Evolutionary conservation across 2,329 filamentous ascomycete species (phyloP).

Genomic region (Colletotrichum higginsianum): DNA sequence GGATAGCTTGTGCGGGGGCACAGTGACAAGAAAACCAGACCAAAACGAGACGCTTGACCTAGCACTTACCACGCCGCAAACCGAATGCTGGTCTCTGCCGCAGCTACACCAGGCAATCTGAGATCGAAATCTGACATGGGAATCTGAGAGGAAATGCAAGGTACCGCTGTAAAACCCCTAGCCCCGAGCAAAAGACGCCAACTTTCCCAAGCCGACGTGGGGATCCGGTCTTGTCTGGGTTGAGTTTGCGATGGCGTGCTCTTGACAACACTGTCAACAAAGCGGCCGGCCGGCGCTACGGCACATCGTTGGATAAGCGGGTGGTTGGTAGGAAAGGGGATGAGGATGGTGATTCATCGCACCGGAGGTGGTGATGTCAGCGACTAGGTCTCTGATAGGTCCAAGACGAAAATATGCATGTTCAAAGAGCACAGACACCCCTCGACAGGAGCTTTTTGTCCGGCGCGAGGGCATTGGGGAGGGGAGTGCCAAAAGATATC

Average conservation of each 20-base stretch:
- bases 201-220: neutral
- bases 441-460: neutral
- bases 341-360: constrained; percentile 37
- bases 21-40: too few relatives aligned
- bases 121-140: constrained; percentile 34
- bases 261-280: neutral
- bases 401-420: constrained; percentile 1
- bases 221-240: neutral
- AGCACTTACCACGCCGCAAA: too few relatives aligned
- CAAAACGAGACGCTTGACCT: too few relatives aligned
- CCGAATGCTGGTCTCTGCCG: neutral
- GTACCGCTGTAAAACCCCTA: neutral
- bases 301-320: neutral
- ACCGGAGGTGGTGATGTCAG: constrained; percentile 37
- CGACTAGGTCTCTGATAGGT: constrained; percentile 1
- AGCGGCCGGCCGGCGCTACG: neutral
- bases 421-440: constrained; percentile 27
- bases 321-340: neutral
- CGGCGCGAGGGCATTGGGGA: neutral
- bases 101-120: neutral
- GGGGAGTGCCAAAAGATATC: neutral
- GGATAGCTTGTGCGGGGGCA: too few relatives aligned
- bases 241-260: neutral
- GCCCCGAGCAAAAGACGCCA: constrained; percentile 7
- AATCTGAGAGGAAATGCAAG: constrained; percentile 20